Evolutionary conservation across 305 asterid species (phyloP).

Genomic region (Fraxinus sp.): DNA sequence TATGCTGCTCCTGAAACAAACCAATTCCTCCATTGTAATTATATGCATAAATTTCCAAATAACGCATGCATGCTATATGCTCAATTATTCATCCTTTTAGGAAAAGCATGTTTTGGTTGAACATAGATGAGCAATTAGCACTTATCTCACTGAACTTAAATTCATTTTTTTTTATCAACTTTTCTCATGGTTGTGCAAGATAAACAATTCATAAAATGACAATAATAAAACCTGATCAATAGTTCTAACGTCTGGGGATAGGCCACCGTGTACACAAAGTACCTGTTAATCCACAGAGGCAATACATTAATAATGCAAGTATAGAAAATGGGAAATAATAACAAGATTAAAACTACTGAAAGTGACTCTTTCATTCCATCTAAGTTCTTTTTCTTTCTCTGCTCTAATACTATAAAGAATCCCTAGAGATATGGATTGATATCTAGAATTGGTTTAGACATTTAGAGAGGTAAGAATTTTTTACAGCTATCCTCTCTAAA

Average conservation of each 20-base stretch:
- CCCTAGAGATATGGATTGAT: neutral
- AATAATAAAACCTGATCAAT: conserved; percentile 75
- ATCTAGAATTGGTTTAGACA: conserved; percentile 6
- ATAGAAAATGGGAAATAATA: conserved; percentile 11
- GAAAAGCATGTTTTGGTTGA: neutral
- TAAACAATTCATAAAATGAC: neutral
- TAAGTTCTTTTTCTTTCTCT: neutral
- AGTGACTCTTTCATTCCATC: conserved; percentile 2
- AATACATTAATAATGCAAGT: conserved; percentile 16
- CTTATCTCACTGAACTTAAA: neutral
- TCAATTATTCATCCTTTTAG: conserved; percentile 12
- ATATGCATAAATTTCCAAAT: neutral
- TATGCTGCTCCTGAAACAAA: neutral
- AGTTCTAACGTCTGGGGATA: conserved; percentile 96
- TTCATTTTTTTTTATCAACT: neutral
- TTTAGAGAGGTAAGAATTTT: neutral
- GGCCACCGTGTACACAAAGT: conserved; percentile 96
- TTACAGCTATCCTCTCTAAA: neutral
- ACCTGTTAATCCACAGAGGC: conserved; percentile 53
- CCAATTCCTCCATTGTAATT: neutral
- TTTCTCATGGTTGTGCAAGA: neutral
- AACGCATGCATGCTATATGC: neutral
- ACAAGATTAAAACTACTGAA: neutral
- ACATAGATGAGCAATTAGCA: neutral
- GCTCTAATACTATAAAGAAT: neutral